Evolutionary conservation across 805 yeast species (phyloP).

Genomic region (Cephaloascus fragrans): DNA sequence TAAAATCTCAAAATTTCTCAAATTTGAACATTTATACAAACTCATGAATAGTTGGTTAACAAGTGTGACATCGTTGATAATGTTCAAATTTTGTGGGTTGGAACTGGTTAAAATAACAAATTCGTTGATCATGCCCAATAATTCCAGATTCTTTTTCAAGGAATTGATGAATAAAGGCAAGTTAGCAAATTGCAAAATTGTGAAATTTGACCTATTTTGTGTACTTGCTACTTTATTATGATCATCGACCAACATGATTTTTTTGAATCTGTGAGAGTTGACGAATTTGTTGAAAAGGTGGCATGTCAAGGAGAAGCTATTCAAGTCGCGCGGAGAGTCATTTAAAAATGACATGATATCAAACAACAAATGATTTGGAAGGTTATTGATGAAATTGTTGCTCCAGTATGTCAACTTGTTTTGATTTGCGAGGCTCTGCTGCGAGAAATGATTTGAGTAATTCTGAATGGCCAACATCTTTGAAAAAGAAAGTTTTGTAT

Average conservation of each 20-base stretch:
- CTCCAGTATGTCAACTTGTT: background rate
- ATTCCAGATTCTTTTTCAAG: conserved; percentile 1
- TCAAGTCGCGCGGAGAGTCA: conserved; percentile 12
- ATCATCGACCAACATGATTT: conserved; percentile 13
- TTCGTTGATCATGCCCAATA: too few species aligned
- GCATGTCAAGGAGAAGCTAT: conserved; percentile 12
- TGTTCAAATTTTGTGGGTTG: background rate
- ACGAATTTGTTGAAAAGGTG: conserved; percentile 14
- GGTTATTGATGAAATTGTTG: background rate
- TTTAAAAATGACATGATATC: background rate
- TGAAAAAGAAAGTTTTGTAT: too few species aligned
- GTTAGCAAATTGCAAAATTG: conserved; percentile 10
- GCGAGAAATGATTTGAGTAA: too few species aligned
- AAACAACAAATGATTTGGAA: background rate
- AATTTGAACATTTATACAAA: background rate
- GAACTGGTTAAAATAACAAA: background rate
- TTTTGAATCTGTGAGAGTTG: conserved; percentile 11
- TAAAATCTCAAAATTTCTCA: conserved; percentile 3
- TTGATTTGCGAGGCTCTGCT: background rate
- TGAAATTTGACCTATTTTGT: conserved; percentile 11
- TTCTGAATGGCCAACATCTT: too few species aligned
- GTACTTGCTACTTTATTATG: conserved; percentile 7
- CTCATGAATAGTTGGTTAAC: background rate
- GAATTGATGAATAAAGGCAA: conserved; percentile 15
- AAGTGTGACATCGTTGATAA: too few species aligned